phyloP scores from a whole-genome alignment of 2,329 filamentous ascomycete species.

The Fusarium tupiense region DNA sequence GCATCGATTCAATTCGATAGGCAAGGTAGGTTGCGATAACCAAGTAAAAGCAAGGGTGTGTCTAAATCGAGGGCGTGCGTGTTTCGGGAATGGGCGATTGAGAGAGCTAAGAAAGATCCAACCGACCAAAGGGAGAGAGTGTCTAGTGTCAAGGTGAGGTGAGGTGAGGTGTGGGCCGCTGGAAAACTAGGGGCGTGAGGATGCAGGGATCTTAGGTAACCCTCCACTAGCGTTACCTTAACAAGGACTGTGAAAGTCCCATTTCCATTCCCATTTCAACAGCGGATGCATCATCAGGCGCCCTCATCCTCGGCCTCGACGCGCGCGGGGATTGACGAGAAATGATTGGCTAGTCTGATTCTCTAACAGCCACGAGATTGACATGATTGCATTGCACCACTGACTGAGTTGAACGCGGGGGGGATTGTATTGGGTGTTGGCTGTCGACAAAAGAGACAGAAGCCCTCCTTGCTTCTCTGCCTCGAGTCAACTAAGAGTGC shows the following conservation, averaged over 20 bases:
- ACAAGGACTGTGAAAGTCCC: background rate
- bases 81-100: conserved; percentile 34
- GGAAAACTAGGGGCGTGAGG: conserved; percentile 23
- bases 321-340: conserved; percentile 18
- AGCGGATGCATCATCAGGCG: conserved; percentile 9
- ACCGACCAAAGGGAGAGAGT: conserved; percentile 31
- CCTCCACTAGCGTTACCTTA: background rate
- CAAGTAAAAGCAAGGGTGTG: conserved; percentile 8
- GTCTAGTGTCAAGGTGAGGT: background rate
- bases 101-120: conserved; percentile 14
- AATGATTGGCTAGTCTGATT: background rate
- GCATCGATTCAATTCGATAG: conserved; percentile 1
- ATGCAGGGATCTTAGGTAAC: conserved; percentile 11
- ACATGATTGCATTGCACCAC: background rate
- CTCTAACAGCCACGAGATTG: background rate
- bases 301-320: conserved; percentile 20
- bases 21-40: conserved; percentile 14
- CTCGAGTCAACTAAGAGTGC: background rate
- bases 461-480: background rate
- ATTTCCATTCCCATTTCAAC: background rate
- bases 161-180: conserved; percentile 19
- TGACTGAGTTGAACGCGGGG: conserved; percentile 2
- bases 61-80: conserved; percentile 16
- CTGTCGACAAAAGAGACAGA: background rate
- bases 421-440: conserved; percentile 7